These are phyloP conservation scores for Tolypocladium ophioglossoides DNA, from an alignment of 2,329 filamentous ascomycete genomes.

Conservation along the genomic window DNA sequence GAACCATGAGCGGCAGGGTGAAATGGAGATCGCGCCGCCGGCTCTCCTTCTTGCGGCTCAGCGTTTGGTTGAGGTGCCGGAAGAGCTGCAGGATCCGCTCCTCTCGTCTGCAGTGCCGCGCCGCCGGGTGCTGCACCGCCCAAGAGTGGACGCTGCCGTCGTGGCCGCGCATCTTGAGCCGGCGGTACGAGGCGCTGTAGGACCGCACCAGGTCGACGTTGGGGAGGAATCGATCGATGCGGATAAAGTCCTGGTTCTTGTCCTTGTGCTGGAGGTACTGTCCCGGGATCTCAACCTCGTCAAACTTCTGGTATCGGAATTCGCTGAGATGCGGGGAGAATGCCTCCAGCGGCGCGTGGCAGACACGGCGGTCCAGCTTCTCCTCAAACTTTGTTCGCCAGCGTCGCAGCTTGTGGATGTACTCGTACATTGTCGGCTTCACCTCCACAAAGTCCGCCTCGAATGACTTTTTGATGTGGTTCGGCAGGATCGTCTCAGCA, in stretches of 20 bases:
- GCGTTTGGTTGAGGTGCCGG: constrained; percentile 88
- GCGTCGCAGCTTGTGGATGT: constrained; percentile 89
- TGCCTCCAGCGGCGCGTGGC: constrained; percentile 64
- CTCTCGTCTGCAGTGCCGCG: constrained; percentile 83
- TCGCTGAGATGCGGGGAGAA: constrained; percentile 90
- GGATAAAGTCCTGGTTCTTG: constrained; percentile 97
- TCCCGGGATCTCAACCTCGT: constrained; percentile 94
- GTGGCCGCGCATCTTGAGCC: constrained; percentile 91
- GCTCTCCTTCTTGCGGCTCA: constrained; percentile 90
- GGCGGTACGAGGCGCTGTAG: constrained; percentile 81
- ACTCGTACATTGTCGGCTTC: constrained; percentile 96
- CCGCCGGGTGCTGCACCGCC: constrained; percentile 90
- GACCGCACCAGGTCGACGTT: constrained; percentile 88
- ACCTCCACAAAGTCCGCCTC: constrained; percentile 93
- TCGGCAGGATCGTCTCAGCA: constrained; percentile 87
- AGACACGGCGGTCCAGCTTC: constrained; percentile 77
- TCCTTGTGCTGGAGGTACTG: constrained; percentile 97
- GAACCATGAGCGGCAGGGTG: constrained; percentile 90
- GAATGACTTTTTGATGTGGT: constrained; percentile 92
- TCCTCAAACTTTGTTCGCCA: constrained; percentile 99
- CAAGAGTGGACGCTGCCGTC: constrained; percentile 97
- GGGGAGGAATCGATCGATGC: constrained; percentile 92
- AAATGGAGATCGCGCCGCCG: constrained; percentile 90
- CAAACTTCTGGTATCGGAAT: constrained; percentile 95
- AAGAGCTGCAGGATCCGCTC: constrained; percentile 94